Evolutionary conservation across 176 grass and related monocot genomes (phyloP).

Genomic region (Oryza nivara): DNA sequence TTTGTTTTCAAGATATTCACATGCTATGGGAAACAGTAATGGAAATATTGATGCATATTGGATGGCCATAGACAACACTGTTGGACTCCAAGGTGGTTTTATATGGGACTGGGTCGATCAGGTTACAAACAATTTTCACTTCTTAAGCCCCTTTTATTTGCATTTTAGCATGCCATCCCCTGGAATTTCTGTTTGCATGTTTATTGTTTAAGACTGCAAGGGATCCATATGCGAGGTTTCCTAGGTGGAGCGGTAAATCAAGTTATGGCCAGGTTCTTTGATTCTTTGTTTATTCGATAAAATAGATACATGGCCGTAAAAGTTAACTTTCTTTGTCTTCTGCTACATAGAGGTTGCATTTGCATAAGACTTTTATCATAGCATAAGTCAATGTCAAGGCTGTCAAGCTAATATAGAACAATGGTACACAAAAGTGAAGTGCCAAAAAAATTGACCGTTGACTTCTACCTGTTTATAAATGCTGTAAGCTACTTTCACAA

Average conservation of each 20-base stretch:
- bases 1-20: slow-evolving; percentile 74
- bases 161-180: neutral
- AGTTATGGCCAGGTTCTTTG: neutral
- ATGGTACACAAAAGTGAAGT: neutral
- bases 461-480: slow-evolving; percentile 13
- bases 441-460: neutral
- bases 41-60: slow-evolving; percentile 93
- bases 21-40: slow-evolving; percentile 99
- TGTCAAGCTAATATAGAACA: slow-evolving; percentile 13
- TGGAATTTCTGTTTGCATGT: too few relatives aligned
- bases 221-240: too few relatives aligned
- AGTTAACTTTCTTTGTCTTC: neutral
- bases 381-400: neutral
- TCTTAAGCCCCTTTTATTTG: neutral
- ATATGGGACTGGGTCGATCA: slow-evolving; percentile 99
- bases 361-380: neutral
- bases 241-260: too few relatives aligned
- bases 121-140: slow-evolving; percentile 49
- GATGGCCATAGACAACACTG: slow-evolving; percentile 83
- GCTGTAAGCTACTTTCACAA: slow-evolving; percentile 14
- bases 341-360: neutral
- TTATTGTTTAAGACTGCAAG: too few relatives aligned
- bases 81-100: slow-evolving; percentile 98
- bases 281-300: neutral
- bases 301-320: neutral